phyloP scores from a whole-genome alignment of 1,284 basidiomycete genomes.

The Ceratobasidium theobromae region DNA sequence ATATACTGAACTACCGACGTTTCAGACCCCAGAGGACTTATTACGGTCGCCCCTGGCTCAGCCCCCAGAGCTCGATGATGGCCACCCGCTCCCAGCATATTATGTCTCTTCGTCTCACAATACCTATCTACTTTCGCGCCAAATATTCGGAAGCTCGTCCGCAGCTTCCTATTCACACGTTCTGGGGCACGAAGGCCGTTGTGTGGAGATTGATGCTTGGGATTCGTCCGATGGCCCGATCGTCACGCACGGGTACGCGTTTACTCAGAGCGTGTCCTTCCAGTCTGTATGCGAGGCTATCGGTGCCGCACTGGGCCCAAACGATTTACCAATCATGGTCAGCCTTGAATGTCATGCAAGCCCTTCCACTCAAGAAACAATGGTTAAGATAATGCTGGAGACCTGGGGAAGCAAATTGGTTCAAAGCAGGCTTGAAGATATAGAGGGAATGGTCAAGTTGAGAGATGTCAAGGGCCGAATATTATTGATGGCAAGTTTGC shows the following conservation, averaged over 20 bases:
- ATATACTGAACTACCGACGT: neutral
- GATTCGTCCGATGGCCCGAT: constrained; percentile 39
- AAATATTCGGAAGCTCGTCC: constrained; percentile 41
- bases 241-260: constrained; percentile 39
- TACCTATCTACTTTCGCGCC: constrained; percentile 42
- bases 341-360: constrained; percentile 43
- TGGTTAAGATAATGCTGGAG: constrained; percentile 41
- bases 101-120: constrained; percentile 38
- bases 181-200: constrained; percentile 40
- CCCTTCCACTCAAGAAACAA: constrained; percentile 38
- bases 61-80: constrained; percentile 22
- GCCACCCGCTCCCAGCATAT: constrained; percentile 31
- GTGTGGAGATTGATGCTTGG: constrained; percentile 45
- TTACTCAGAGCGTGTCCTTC: constrained; percentile 33
- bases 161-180: constrained; percentile 41
- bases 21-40: constrained; percentile 15
- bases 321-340: constrained; percentile 39
- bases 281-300: constrained; percentile 34
- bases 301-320: constrained; percentile 25
- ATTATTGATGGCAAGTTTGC: constrained; percentile 39
- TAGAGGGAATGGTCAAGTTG: constrained; percentile 36
- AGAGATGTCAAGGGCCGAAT: constrained; percentile 40
- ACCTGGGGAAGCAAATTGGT: constrained; percentile 41
- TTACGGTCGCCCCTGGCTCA: neutral
- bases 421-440: constrained; percentile 9